A percentile compares a stretch with the other conserved stretches of the same genome.
Evolutionary conservation across 345 rosid genomes (phyloP).

Genomic region (Populus deltoides): DNA sequence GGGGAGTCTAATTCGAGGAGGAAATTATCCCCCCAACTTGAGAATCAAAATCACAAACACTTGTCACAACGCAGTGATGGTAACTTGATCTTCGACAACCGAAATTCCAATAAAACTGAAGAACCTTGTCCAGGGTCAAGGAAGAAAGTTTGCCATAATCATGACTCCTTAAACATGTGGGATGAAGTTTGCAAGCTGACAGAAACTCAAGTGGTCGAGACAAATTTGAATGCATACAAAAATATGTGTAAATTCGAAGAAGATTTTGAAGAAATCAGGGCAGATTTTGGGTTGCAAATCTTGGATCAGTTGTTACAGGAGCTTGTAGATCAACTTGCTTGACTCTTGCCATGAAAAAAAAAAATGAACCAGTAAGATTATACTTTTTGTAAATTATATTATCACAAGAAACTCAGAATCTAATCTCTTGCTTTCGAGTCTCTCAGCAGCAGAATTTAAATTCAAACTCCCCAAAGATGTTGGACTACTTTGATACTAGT

Average conservation of each 20-base stretch:
- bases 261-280: constrained; percentile 34
- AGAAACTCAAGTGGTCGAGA: constrained; percentile 17
- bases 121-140: constrained; percentile 15
- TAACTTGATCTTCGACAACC: constrained; percentile 8
- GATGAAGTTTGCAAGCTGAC: constrained; percentile 24
- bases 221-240: constrained; percentile 24
- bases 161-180: constrained; percentile 19
- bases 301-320: constrained; percentile 42
- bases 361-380: background rate
- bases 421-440: background rate
- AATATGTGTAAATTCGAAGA: constrained; percentile 10
- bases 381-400: constrained; percentile 11
- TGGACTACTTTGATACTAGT: no score
- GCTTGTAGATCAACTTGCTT: constrained; percentile 21
- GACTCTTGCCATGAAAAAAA: constrained; percentile 10
- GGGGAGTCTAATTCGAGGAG: constrained; percentile 25
- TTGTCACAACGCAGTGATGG: constrained; percentile 12
- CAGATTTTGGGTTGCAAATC: constrained; percentile 34
- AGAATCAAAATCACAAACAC: constrained; percentile 2
- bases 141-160: background rate
- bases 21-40: constrained; percentile 30
- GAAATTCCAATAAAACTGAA: constrained; percentile 10
- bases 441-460: no score
- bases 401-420: background rate
- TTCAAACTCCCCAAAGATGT: no score